phyloP scores from a whole-genome alignment of 31 red algal species.

The Porphyra umbilicalis region DNA sequence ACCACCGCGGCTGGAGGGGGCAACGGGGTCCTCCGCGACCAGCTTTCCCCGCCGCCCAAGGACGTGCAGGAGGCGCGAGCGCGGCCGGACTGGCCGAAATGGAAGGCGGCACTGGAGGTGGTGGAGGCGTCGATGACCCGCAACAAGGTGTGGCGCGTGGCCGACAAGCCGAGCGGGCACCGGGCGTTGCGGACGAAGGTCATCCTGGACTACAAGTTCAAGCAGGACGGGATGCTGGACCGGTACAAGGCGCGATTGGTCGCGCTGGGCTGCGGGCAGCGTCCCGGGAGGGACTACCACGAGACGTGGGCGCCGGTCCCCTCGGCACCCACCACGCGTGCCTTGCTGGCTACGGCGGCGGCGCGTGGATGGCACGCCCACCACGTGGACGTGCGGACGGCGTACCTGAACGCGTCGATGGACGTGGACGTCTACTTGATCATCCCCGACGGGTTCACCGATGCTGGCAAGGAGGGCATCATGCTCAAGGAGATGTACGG shows the following conservation, averaged over 20 bases:
- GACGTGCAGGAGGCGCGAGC: not conserved
- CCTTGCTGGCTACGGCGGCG: constrained; percentile 16
- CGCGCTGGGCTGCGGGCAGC: too few species aligned
- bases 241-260: too few species aligned
- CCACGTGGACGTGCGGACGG: constrained; percentile 17
- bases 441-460: too few species aligned
- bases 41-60: not conserved
- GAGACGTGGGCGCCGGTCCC: not conserved
- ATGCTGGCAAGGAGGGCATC: not conserved
- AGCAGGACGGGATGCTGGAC: too few species aligned
- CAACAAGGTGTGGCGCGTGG: too few species aligned
- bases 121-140: constrained; percentile 2
- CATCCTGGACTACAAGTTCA: constrained; percentile 6
- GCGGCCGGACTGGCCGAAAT: not conserved
- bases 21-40: not conserved
- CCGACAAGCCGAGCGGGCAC: too few species aligned
- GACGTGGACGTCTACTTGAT: too few species aligned
- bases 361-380: constrained; percentile 10
- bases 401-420: too few species aligned
- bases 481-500: constrained; percentile 10
- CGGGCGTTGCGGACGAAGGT: too few species aligned
- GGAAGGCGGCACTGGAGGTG: not conserved
- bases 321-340: too few species aligned
- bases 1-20: too few species aligned
- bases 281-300: not conserved